Evolutionary conservation across 768 basidiomycete species (phyloP).

Genomic region (Mycena galopus): DNA sequence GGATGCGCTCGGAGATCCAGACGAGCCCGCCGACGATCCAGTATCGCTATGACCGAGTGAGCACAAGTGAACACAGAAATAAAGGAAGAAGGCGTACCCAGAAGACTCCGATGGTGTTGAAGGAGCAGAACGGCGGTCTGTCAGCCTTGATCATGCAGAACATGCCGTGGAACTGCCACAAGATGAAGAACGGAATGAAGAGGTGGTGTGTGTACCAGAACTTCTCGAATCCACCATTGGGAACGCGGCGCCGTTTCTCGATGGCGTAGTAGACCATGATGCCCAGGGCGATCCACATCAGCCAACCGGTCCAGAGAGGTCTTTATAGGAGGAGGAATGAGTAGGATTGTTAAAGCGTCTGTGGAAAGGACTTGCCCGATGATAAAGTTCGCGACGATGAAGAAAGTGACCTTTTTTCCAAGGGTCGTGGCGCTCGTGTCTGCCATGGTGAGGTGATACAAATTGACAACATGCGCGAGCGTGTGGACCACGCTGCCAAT

Average conservation of each 20-base stretch:
- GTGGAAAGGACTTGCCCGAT: constrained; percentile 60
- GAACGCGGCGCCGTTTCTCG: constrained; percentile 82
- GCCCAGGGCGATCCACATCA: constrained; percentile 81
- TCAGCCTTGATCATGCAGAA: constrained; percentile 98
- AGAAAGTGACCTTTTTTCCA: constrained; percentile 71
- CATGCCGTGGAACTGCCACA: constrained; percentile 97
- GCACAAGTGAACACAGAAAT: constrained; percentile 9
- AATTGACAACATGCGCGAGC: constrained; percentile 89
- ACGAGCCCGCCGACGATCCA: constrained; percentile 91
- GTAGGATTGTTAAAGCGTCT: neutral
- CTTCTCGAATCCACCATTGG: constrained; percentile 73
- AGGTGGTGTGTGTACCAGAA: constrained; percentile 94
- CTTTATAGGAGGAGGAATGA: neutral
- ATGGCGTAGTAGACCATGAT: constrained; percentile 90
- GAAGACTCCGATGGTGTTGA: constrained; percentile 90
- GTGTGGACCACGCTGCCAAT: constrained; percentile 83
- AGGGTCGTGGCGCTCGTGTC: constrained; percentile 66
- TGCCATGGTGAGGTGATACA: constrained; percentile 72
- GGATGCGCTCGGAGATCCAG: constrained; percentile 89
- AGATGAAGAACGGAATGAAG: constrained; percentile 93
- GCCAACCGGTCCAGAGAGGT: constrained; percentile 64
- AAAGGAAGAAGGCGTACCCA: constrained; percentile 71
- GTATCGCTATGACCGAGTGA: constrained; percentile 69
- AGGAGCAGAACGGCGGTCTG: constrained; percentile 88
- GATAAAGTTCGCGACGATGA: constrained; percentile 82